Conservation (phyloP, 768 basidiomycete genomes). For the Paxillus ammoniavirescens region DNA sequence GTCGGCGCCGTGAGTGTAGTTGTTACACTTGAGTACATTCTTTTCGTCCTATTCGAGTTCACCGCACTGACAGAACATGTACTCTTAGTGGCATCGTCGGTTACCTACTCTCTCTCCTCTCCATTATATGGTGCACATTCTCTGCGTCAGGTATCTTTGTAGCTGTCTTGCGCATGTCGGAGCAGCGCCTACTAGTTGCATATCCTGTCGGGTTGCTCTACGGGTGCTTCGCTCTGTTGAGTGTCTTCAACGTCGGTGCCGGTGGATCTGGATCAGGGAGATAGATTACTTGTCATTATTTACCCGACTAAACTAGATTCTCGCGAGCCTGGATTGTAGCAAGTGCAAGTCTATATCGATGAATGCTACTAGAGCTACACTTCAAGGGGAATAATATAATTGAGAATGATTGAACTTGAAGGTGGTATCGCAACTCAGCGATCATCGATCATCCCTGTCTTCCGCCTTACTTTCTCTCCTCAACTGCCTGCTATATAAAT, state of each 20-base stretch:
- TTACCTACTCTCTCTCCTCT: conserved; percentile 76
- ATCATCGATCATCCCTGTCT: conserved; percentile 10
- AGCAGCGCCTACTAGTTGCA: conserved; percentile 91
- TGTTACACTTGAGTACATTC: conserved; percentile 80
- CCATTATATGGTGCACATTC: conserved; percentile 96
- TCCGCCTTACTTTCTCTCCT: conserved; percentile 27
- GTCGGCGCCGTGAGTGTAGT: conserved; percentile 87
- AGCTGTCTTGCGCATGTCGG: conserved; percentile 91
- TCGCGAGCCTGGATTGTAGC: not conserved
- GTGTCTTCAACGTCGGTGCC: conserved; percentile 73
- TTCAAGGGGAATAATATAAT: not conserved
- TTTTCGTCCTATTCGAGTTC: conserved; percentile 1
- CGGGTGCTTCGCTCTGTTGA: conserved; percentile 90
- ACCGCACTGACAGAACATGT: not conserved
- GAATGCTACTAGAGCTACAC: not conserved
- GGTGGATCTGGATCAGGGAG: conserved; percentile 29
- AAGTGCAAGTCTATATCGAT: not conserved
- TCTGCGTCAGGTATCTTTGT: conserved; percentile 96
- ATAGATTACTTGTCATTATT: conserved; percentile 18
- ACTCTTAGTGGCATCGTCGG: conserved; percentile 71
- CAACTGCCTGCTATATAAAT: conserved; percentile 75
- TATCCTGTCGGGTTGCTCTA: conserved; percentile 95
- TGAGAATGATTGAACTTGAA: not conserved
- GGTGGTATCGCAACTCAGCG: not conserved
- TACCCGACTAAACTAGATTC: conserved; percentile 7